Conservation (phyloP, 306 rosid genomes). For the Lathyrus aphaca region DNA sequence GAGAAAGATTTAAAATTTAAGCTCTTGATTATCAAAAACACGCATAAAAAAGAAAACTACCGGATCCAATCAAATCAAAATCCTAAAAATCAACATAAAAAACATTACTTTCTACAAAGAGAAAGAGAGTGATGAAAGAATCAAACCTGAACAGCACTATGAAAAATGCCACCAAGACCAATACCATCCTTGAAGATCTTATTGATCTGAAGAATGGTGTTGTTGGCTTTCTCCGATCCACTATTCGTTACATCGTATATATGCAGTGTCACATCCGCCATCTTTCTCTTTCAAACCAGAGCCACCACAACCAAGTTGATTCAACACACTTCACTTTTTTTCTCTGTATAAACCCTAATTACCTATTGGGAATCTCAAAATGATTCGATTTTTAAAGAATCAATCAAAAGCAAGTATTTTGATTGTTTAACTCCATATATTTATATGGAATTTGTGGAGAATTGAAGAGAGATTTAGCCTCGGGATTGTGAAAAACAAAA, state of each 20-base stretch:
- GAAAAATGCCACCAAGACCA: conserved; percentile 96
- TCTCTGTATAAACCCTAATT: conserved; percentile 36
- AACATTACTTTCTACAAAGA: conserved; percentile 3
- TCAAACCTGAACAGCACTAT: conserved; percentile 92
- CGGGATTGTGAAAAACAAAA: conserved; percentile 43
- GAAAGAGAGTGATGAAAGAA: conserved; percentile 3
- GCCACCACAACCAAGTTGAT: conserved; percentile 20
- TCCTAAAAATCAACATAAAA: conserved; percentile 8
- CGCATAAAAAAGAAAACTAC: not conserved
- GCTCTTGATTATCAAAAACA: not conserved
- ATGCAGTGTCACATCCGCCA: conserved; percentile 85
- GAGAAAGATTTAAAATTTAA: not conserved
- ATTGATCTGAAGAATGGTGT: conserved; percentile 92
- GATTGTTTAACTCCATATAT: not conserved
- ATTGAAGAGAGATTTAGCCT: conserved; percentile 42
- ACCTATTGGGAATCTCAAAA: conserved; percentile 2
- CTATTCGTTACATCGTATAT: conserved; percentile 95
- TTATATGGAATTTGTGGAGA: not conserved
- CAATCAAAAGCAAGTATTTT: conserved; percentile 11
- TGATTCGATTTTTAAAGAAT: conserved; percentile 38
- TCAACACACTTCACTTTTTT: conserved; percentile 41
- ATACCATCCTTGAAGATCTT: conserved; percentile 98
- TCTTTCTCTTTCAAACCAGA: conserved; percentile 46
- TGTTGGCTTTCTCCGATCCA: conserved; percentile 97
- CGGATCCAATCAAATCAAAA: conserved; percentile 43